Percentiles rank a stretch among this genome's conserved stretches.
These are phyloP conservation scores for Pyricularia grisea DNA, from an alignment of 2,329 filamentous ascomycete species.

Conservation along the genomic window DNA sequence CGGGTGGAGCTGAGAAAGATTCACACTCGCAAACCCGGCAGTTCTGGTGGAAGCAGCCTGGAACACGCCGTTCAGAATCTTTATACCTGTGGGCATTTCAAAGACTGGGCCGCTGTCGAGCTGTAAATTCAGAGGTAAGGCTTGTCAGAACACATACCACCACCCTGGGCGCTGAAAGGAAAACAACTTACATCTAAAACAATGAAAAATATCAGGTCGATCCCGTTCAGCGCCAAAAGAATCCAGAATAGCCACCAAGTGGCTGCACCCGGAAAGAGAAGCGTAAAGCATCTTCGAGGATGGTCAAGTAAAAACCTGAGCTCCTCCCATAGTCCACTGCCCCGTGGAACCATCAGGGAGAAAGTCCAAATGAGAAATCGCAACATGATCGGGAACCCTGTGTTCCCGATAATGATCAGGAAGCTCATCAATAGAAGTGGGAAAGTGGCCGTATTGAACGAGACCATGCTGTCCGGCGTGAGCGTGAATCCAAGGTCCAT, in stretches of 20 bases:
- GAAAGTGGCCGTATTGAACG: slow-evolving; percentile 70
- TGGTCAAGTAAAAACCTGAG: slow-evolving; percentile 86
- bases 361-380: slow-evolving; percentile 83
- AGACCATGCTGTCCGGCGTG: slow-evolving; percentile 88
- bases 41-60: slow-evolving; percentile 85
- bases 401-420: slow-evolving; percentile 90
- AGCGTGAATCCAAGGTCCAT: slow-evolving; percentile 93
- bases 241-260: slow-evolving; percentile 96
- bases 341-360: slow-evolving; percentile 55
- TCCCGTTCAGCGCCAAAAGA: slow-evolving; percentile 67
- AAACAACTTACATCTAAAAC: slow-evolving; percentile 66
- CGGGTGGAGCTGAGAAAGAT: slow-evolving; percentile 69
- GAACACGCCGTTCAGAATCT: slow-evolving; percentile 80
- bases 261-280: slow-evolving; percentile 80
- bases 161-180: neutral
- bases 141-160: neutral
- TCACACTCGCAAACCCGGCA: slow-evolving; percentile 79
- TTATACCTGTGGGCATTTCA: slow-evolving; percentile 58
- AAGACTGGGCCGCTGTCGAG: slow-evolving; percentile 63
- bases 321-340: slow-evolving; percentile 76
- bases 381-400: slow-evolving; percentile 89
- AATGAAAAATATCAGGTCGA: slow-evolving; percentile 87
- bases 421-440: slow-evolving; percentile 72
- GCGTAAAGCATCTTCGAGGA: slow-evolving; percentile 88
- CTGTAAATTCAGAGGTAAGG: slow-evolving; percentile 29